These are phyloP conservation scores for Asterionellopsis glacialis DNA, from an alignment of 108 stramenopile species.

Conservation along the genomic window DNA sequence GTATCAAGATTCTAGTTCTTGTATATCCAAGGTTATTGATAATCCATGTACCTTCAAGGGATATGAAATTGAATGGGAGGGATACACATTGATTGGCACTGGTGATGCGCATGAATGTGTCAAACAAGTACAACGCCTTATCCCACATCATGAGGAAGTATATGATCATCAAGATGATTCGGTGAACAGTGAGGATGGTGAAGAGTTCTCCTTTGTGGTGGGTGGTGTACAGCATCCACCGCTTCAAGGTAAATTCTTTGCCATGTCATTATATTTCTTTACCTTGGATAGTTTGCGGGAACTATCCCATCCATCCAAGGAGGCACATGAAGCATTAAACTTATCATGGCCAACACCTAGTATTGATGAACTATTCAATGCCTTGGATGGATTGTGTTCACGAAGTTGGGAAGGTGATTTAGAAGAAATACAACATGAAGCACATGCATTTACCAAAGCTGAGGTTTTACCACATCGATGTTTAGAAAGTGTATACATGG, in stretches of 20 bases:
- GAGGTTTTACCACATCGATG: conserved; percentile 84
- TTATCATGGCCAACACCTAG: conserved; percentile 80
- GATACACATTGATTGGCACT: conserved; percentile 58
- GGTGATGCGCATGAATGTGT: conserved; percentile 69
- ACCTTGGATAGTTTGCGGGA: conserved; percentile 86
- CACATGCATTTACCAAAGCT: conserved; percentile 66
- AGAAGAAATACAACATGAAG: conserved; percentile 55
- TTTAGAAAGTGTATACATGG: conserved; percentile 85
- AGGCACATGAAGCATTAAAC: conserved; percentile 49
- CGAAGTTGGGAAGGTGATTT: conserved; percentile 77
- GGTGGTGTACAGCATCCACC: conserved; percentile 85
- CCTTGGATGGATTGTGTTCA: conserved; percentile 75
- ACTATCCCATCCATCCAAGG: conserved; percentile 53
- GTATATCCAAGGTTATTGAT: conserved; percentile 32
- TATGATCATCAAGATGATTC: conserved; percentile 37
- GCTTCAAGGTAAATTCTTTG: conserved; percentile 80
- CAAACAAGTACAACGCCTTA: conserved; percentile 64
- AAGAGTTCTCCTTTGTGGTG: conserved; percentile 14
- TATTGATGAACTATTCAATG: conserved; percentile 73
- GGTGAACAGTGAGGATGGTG: conserved; percentile 10
- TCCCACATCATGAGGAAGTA: conserved; percentile 66
- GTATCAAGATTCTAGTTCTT: conserved; percentile 10
- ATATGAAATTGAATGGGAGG: conserved; percentile 51
- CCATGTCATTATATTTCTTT: conserved; percentile 91
- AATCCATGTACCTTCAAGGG: conserved; percentile 82